Evolutionary conservation across 345 rosid species (phyloP).

Genomic region (Boechera retrofracta): DNA sequence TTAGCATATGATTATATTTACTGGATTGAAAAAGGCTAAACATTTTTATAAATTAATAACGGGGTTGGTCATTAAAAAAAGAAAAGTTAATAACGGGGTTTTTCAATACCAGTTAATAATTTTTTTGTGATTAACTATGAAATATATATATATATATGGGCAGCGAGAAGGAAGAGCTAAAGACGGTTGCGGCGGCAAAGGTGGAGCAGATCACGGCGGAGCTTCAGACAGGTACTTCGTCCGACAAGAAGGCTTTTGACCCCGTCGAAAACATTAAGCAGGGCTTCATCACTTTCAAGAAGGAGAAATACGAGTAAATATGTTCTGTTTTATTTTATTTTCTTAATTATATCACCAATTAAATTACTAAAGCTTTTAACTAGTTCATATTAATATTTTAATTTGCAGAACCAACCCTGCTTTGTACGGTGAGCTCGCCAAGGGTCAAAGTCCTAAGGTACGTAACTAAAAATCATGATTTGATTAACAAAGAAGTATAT

Average conservation of each 20-base stretch:
- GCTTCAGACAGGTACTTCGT: slow-evolving; percentile 51
- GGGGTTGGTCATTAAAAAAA: neutral
- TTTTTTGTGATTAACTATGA: neutral
- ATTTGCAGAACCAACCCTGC: slow-evolving; percentile 72
- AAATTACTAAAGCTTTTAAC: slow-evolving; percentile 1
- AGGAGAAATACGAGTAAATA: slow-evolving; percentile 79
- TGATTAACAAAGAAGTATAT: neutral
- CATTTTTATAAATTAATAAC: neutral
- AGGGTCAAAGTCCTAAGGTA: slow-evolving; percentile 93
- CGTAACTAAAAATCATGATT: too few relatives aligned
- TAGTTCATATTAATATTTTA: neutral
- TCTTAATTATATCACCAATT: neutral
- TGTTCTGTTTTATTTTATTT: neutral
- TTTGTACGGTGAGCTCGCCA: slow-evolving; percentile 73
- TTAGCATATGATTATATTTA: neutral
- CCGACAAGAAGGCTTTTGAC: slow-evolving; percentile 54
- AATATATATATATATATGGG: neutral
- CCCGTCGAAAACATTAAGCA: slow-evolving; percentile 69
- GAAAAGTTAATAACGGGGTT: neutral
- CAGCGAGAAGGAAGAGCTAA: slow-evolving; percentile 85
- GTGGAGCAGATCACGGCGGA: slow-evolving; percentile 79
- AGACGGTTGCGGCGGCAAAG: slow-evolving; percentile 72
- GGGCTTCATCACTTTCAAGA: slow-evolving; percentile 89
- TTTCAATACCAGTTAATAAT: neutral
- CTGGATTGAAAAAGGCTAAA: neutral